Conservation (phyloP, 345 rosid genomes). For the Pseudoturritis turrita region DNA sequence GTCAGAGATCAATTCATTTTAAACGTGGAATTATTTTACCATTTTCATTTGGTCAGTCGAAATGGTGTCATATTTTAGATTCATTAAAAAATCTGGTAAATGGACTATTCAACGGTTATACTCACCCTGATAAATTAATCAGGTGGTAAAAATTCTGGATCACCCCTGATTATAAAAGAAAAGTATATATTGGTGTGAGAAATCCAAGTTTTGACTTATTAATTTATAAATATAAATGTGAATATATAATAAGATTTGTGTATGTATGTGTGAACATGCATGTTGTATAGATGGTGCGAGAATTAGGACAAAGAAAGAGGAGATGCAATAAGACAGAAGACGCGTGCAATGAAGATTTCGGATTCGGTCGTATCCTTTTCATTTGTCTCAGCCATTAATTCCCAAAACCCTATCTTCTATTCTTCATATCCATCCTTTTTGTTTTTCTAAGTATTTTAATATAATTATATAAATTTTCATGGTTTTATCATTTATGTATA, state of each 20-base stretch:
- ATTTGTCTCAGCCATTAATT: conserved; percentile 30
- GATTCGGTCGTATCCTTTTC: conserved; percentile 32
- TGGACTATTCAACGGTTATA: too few species aligned
- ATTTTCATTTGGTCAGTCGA: too few species aligned
- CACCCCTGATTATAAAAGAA: too few species aligned
- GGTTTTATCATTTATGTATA: not conserved
- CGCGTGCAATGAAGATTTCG: conserved; percentile 23
- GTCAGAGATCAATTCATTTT: too few species aligned
- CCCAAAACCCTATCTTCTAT: conserved; percentile 21
- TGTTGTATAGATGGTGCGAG: conserved; percentile 7
- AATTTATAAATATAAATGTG: not conserved
- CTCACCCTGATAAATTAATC: too few species aligned
- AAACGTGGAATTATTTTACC: too few species aligned
- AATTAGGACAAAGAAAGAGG: conserved; percentile 14
- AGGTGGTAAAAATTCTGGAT: too few species aligned
- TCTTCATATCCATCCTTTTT: conserved; percentile 13
- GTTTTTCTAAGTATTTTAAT: not conserved
- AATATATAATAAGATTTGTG: not conserved
- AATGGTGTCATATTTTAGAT: too few species aligned
- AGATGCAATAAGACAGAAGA: conserved; percentile 26
- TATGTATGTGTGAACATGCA: conserved; percentile 13
- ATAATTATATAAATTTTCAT: not conserved
- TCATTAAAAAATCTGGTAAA: too few species aligned
- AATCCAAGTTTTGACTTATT: too few species aligned
- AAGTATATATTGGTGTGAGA: too few species aligned